Percentiles rank a stretch among this genome's conserved stretches.
Conservation (phyloP, 116 monocot species). For the Iris pallida region DNA sequence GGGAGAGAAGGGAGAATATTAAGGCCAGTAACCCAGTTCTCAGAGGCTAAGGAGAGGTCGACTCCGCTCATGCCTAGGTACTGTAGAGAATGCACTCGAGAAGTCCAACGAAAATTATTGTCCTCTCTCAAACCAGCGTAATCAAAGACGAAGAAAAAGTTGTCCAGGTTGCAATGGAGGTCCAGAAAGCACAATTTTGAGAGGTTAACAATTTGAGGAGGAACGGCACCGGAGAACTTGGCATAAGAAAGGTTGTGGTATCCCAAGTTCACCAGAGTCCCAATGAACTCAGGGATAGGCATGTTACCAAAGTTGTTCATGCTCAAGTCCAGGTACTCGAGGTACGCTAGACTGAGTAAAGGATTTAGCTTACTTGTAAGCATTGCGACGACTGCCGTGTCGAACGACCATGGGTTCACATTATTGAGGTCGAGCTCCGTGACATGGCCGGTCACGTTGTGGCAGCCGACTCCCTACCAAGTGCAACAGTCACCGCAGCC, state of each 20-base stretch:
- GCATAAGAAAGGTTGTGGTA: conserved; percentile 18
- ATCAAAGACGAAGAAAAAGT: background rate
- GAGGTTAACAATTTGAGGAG: conserved; percentile 10
- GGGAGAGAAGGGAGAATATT: conserved; percentile 13
- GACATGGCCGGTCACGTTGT: conserved; percentile 9
- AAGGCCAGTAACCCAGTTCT: conserved; percentile 2
- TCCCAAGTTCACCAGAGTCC: conserved; percentile 9
- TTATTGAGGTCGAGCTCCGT: background rate
- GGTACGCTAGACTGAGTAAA: background rate
- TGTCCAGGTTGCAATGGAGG: background rate
- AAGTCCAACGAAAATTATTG: conserved; percentile 10
- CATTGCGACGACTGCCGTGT: no score
- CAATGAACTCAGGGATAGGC: conserved; percentile 16
- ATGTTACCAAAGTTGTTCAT: background rate
- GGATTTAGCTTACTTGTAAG: conserved; percentile 12
- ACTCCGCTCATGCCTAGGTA: conserved; percentile 14
- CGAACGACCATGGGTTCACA: background rate
- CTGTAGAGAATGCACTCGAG: conserved; percentile 6
- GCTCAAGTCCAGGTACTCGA: conserved; percentile 7
- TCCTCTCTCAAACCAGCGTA: background rate
- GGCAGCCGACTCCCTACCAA: background rate
- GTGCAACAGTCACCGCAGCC: background rate
- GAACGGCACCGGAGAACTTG: conserved; percentile 1
- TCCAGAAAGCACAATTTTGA: conserved; percentile 12
- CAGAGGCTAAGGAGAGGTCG: background rate